phyloP scores from a whole-genome alignment of 192 early-diverging fungal genomes.

The Coemansia sp. region DNA sequence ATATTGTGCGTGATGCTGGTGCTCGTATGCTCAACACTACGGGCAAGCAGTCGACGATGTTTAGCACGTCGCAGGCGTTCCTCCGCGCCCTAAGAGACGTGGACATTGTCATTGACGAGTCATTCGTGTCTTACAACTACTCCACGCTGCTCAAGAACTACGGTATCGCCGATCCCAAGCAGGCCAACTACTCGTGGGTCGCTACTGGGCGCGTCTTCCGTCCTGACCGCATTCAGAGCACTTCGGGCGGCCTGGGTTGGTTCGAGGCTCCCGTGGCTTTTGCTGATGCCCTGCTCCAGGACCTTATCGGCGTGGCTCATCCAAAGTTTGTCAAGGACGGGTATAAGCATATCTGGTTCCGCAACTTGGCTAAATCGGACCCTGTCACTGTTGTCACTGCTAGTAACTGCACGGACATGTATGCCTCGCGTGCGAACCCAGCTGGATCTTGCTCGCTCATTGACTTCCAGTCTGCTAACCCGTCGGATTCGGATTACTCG shows the following conservation, averaged over 20 bases:
- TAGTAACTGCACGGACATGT: constrained; percentile 59
- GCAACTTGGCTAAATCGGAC: constrained; percentile 65
- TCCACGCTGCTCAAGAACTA: constrained; percentile 61
- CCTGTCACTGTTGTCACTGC: constrained; percentile 53
- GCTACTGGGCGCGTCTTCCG: constrained; percentile 65
- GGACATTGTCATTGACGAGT: constrained; percentile 74
- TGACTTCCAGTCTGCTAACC: constrained; percentile 45
- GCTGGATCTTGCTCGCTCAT: constrained; percentile 35
- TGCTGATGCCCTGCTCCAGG: constrained; percentile 70
- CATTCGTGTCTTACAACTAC: constrained; percentile 54
- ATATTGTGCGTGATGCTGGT: constrained; percentile 68
- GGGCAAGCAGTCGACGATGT: constrained; percentile 39
- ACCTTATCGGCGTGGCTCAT: constrained; percentile 66
- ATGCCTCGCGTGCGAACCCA: constrained; percentile 34
- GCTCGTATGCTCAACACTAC: constrained; percentile 59
- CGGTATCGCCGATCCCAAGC: constrained; percentile 43
- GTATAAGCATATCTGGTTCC: constrained; percentile 66
- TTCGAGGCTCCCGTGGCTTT: constrained; percentile 67
- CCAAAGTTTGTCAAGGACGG: constrained; percentile 55
- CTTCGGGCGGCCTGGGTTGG: constrained; percentile 67
- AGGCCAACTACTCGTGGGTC: constrained; percentile 62
- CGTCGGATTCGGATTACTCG: constrained; percentile 34
- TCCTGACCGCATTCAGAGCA: constrained; percentile 66
- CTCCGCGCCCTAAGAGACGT: constrained; percentile 57
- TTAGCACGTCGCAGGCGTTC: constrained; percentile 51